Conservation (phyloP, 176 grass and related monocot genomes). For the Alopecurus myosuroides region DNA sequence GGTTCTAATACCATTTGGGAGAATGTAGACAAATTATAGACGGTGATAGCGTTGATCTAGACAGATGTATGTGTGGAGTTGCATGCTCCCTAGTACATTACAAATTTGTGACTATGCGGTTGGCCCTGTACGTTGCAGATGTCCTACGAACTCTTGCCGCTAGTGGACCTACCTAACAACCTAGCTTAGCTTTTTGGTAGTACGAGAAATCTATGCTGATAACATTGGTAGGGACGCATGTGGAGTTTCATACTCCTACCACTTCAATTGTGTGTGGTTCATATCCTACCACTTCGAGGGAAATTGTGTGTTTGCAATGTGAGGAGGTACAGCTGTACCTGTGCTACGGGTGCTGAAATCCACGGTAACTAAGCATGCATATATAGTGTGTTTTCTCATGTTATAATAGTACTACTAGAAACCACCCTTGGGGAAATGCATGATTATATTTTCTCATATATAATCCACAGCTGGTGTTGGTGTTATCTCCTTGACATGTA, state of each 20-base stretch:
- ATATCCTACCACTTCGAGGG: background rate
- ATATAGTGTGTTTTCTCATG: too few species aligned
- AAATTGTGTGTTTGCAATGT: background rate
- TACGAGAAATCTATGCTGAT: conserved; percentile 4
- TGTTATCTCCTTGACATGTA: too few species aligned
- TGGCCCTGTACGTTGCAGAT: background rate
- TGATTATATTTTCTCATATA: too few species aligned
- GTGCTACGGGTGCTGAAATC: background rate
- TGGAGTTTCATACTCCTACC: conserved; percentile 2
- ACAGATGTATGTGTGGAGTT: background rate
- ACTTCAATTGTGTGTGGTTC: background rate
- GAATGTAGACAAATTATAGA: background rate
- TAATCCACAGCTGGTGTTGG: too few species aligned
- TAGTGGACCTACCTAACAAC: background rate
- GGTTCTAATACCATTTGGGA: background rate
- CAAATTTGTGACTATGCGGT: background rate
- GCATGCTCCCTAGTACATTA: background rate
- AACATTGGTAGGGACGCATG: conserved; percentile 14
- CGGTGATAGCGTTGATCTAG: background rate
- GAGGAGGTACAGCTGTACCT: background rate
- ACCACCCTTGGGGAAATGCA: too few species aligned
- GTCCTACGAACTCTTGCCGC: background rate
- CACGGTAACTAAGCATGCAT: background rate
- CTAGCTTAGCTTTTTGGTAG: too few species aligned
- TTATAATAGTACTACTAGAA: too few species aligned